Evolutionary conservation across 768 basidiomycete genomes (phyloP).

Genomic region (Candolleomyces efflorescens): DNA sequence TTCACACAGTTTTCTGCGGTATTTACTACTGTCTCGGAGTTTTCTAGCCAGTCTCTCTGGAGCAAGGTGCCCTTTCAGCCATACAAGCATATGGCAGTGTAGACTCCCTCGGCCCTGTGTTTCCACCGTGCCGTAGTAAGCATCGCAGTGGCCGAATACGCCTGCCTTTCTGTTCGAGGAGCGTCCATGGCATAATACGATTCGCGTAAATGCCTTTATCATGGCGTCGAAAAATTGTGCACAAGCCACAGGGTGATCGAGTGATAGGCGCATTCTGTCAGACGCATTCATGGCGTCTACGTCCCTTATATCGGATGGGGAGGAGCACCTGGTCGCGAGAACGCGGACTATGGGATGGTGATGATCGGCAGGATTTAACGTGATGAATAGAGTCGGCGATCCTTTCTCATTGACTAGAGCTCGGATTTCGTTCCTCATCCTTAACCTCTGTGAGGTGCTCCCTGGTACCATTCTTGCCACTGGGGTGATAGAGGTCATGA

Average conservation of each 20-base stretch:
- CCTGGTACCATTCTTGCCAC: slow-evolving; percentile 14
- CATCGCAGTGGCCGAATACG: slow-evolving; percentile 5
- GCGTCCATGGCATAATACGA: slow-evolving; percentile 10
- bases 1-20: not conserved
- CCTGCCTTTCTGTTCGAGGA: not conserved
- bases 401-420: slow-evolving; percentile 11
- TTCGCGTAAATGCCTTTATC: slow-evolving; percentile 14
- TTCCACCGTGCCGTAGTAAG: slow-evolving; percentile 13
- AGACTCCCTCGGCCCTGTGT: slow-evolving; percentile 4
- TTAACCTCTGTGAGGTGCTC: slow-evolving; percentile 14
- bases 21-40: not conserved
- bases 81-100: slow-evolving; percentile 14
- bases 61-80: slow-evolving; percentile 9
- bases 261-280: slow-evolving; percentile 9
- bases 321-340: slow-evolving; percentile 10
- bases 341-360: slow-evolving; percentile 14
- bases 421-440: slow-evolving; percentile 16
- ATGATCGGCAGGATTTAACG: slow-evolving; percentile 19
- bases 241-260: slow-evolving; percentile 16
- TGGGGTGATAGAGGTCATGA: slow-evolving; percentile 2
- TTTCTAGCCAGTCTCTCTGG: slow-evolving; percentile 2
- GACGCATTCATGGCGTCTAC: too few species aligned
- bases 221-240: slow-evolving; percentile 19
- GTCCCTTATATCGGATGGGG: slow-evolving; percentile 4
- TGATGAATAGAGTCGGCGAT: slow-evolving; percentile 16